Evolutionary conservation across 441 rosid genomes (phyloP).

Genomic region (Croton setiger): DNA sequence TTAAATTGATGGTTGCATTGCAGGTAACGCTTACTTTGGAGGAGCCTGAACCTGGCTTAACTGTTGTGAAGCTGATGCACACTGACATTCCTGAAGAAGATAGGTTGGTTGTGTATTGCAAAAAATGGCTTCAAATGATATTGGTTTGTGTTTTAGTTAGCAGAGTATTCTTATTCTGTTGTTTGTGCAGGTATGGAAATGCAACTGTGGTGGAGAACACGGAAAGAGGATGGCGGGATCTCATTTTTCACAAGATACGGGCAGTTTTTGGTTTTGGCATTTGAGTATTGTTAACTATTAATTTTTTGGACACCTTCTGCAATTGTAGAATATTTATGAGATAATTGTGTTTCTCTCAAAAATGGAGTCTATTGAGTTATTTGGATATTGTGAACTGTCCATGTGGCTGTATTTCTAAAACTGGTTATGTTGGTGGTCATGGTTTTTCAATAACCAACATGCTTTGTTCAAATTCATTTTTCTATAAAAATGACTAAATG

Average conservation of each 20-base stretch:
- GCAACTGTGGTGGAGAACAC: slow-evolving; percentile 95
- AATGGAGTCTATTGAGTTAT: slow-evolving; percentile 10
- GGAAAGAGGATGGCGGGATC: slow-evolving; percentile 95
- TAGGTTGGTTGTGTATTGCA: slow-evolving; percentile 43
- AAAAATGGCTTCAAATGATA: background rate
- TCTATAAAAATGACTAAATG: background rate
- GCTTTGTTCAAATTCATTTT: background rate
- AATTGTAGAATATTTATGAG: slow-evolving; percentile 21
- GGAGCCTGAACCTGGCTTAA: slow-evolving; percentile 81
- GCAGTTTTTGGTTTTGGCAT: slow-evolving; percentile 92
- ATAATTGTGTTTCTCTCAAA: slow-evolving; percentile 3
- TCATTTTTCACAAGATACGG: slow-evolving; percentile 77
- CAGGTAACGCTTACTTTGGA: slow-evolving; percentile 76
- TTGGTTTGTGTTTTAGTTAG: slow-evolving; percentile 1
- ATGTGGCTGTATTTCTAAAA: slow-evolving; percentile 14
- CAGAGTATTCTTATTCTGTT: slow-evolving; percentile 14
- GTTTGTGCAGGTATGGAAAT: slow-evolving; percentile 75
- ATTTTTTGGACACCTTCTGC: background rate
- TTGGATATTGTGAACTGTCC: background rate
- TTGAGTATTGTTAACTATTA: slow-evolving; percentile 35
- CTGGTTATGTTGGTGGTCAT: background rate
- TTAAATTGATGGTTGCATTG: slow-evolving; percentile 18
- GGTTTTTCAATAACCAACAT: slow-evolving; percentile 13
- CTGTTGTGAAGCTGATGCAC: slow-evolving; percentile 64
- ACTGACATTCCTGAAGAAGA: slow-evolving; percentile 90